Percentiles rank a stretch among this genome's conserved stretches.
These are phyloP conservation scores for Lactarius pseudohatsudake DNA, from an alignment of 768 basidiomycete species.

Conservation along the genomic window DNA sequence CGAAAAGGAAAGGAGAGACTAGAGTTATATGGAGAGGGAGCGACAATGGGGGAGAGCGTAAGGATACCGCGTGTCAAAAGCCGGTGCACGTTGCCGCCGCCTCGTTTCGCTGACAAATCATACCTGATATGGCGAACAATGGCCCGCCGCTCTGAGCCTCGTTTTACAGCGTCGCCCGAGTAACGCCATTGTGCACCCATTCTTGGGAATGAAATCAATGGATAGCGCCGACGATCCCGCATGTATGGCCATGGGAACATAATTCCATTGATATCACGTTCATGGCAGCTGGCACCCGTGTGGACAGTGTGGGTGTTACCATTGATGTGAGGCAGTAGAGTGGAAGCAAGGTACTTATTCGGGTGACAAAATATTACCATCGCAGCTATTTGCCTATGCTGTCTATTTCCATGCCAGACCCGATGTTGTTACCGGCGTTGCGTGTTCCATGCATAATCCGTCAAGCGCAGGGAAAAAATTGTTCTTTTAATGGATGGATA, in stretches of 20 bases:
- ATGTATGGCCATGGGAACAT: slow-evolving; percentile 12
- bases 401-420: neutral
- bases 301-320: neutral
- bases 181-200: slow-evolving; percentile 15
- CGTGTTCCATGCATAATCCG: neutral
- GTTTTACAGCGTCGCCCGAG: slow-evolving; percentile 29
- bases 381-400: neutral
- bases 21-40: slow-evolving; percentile 23
- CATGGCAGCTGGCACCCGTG: slow-evolving; percentile 6
- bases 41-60: slow-evolving; percentile 23
- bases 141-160: slow-evolving; percentile 24
- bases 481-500: slow-evolving; percentile 23
- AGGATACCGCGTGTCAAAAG: slow-evolving; percentile 26
- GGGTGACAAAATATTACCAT: neutral
- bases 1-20: slow-evolving; percentile 25
- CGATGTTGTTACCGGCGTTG: neutral
- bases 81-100: slow-evolving; percentile 28
- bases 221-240: slow-evolving; percentile 16
- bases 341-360: slow-evolving; percentile 12
- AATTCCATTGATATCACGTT: slow-evolving; percentile 6
- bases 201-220: slow-evolving; percentile 17
- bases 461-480: neutral
- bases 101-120: slow-evolving; percentile 27
- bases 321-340: slow-evolving; percentile 23
- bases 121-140: slow-evolving; percentile 26